Base-by-base conservation (phyloP, 768 basidiomycete genomes). In the Boletus sp. region DNA sequence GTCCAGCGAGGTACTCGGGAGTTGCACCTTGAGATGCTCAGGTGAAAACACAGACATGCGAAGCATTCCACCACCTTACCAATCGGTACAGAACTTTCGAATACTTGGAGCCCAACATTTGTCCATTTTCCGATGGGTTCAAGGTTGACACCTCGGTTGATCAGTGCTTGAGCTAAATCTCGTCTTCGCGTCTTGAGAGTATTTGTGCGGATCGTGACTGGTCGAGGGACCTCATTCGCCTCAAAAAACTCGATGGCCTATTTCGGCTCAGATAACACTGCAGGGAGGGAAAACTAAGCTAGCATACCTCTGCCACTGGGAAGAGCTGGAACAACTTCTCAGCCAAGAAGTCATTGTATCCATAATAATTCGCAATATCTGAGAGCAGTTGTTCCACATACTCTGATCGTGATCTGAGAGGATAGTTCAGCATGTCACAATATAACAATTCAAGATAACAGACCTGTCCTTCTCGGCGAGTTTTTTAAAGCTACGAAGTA, bases 111-210 rank as follows among this genome's bases (percentile, higher is more conserved):
- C 15, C 97, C 97, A 60, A 98, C 95, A 68, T 98, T 98, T 30
- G 92, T 92, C 97, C 97, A 98, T 76, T 98, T 98, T 32, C 96
- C 97, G 62, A 99, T 95, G 20, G 97, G 95, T 70, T 98, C 96
- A 53, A 99, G 83, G 68, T 92, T 97, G 59, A 98, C 97, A 35
- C 97, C 97, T 47, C 97, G 85, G 71, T 97, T 97, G 64, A 98
- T 87, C 36, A 99, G 80, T 0, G 87, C 82, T 73, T 98, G 96
- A 2, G 93, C 96, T 56, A 99, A 84, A 71, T 98, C 97, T 47
- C 96, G 85, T 63, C 97, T 80, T 59, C 97, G 83, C 1, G 94
- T 94, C 55, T 92, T 90, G 18, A 99, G 83, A 5, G 95, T 98
- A 72, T 99, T 99, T 36, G 95, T 94, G 57, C 97, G 90, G 67